Evolutionary conservation across 306 rosid genomes (phyloP), one percentile per base, ranked within the genome.

Genomic region (peach (Prunus persica)): DNA sequence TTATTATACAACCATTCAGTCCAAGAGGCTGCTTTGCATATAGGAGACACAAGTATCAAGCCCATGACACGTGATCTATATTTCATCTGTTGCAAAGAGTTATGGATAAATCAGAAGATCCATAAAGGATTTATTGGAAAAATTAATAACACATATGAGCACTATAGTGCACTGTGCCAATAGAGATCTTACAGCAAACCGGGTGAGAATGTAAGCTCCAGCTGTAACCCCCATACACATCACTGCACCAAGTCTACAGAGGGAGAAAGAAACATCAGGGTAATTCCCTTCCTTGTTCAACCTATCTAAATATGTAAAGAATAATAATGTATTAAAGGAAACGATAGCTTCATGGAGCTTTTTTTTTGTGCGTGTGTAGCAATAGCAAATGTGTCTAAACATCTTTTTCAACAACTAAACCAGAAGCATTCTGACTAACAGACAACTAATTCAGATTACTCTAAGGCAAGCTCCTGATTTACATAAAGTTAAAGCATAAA

Each of bases 151-250:
- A 58, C 68, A 74, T 34, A 77, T 62, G 43, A 62, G 51, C 78
- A 45, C 38, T 19, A 52, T 56, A 32, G 22, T 63, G 79, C 60
- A 73, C n/a, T 19, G 50, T 43, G 71, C 52, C 38, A 61, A 65
- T 52, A 9, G 60, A 47, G 65, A 78, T 5, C 97, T 88, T 88
- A 95, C 99, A 65, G 99, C 96, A 84, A 95, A 95, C 74, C 90
- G 81, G 78, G 93, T 88, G 70, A 95, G 93, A 76, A 95, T 81
- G 82, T 89, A 95, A 65, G 99, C 99, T 82, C 99, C 99, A 47
- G 97, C 99, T 43, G 97, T 88, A 67, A 91, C 99, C 52, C 99
- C 99, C 93, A 92, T 87, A 71, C 99, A 95, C 97, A 95, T 95
- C 65, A 89, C 99, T 58, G 97, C 88, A 81, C 87, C 73, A 49